Evolutionary conservation across 768 basidiomycete species (phyloP).

Genomic region (Tricholoma sp.): DNA sequence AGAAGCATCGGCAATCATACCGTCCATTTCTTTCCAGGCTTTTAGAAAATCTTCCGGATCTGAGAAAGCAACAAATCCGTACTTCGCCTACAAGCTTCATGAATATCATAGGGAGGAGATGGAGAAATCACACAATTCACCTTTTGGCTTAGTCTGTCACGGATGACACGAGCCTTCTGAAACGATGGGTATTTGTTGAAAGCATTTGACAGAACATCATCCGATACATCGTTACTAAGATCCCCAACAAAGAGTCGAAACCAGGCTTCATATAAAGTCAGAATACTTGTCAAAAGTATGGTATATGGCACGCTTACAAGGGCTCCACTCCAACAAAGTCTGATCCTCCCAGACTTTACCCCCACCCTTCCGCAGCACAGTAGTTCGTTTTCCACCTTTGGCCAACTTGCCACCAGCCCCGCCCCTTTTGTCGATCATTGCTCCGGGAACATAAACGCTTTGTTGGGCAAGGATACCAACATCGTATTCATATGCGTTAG

Average conservation of each 20-base stretch:
- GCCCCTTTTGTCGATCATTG: slow-evolving; percentile 84
- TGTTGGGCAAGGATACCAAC: slow-evolving; percentile 88
- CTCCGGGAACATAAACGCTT: slow-evolving; percentile 89
- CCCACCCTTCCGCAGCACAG: slow-evolving; percentile 91
- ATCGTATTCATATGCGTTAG: slow-evolving; percentile 90
- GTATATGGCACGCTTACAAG: slow-evolving; percentile 57
- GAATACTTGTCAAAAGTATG: slow-evolving; percentile 1
- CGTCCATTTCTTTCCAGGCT: slow-evolving; percentile 99
- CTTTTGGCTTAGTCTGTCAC: slow-evolving; percentile 92
- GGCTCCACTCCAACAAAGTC: slow-evolving; percentile 95
- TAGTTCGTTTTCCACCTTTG: slow-evolving; percentile 88
- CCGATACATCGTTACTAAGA: slow-evolving; percentile 96
- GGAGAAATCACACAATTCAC: slow-evolving; percentile 29
- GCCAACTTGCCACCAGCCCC: slow-evolving; percentile 82
- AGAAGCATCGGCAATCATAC: slow-evolving; percentile 36
- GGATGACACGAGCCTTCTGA: slow-evolving; percentile 90
- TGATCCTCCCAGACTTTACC: slow-evolving; percentile 99
- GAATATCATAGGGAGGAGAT: neutral
- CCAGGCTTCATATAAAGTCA: slow-evolving; percentile 60
- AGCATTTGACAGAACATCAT: slow-evolving; percentile 88
- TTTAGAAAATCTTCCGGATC: slow-evolving; percentile 98
- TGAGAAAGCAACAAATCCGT: slow-evolving; percentile 95
- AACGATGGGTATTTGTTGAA: slow-evolving; percentile 94
- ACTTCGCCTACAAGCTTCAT: slow-evolving; percentile 66
- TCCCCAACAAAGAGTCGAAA: slow-evolving; percentile 98